These are phyloP conservation scores for Iris pallida DNA, from an alignment of 116 monocot species.

Conservation along the genomic window DNA sequence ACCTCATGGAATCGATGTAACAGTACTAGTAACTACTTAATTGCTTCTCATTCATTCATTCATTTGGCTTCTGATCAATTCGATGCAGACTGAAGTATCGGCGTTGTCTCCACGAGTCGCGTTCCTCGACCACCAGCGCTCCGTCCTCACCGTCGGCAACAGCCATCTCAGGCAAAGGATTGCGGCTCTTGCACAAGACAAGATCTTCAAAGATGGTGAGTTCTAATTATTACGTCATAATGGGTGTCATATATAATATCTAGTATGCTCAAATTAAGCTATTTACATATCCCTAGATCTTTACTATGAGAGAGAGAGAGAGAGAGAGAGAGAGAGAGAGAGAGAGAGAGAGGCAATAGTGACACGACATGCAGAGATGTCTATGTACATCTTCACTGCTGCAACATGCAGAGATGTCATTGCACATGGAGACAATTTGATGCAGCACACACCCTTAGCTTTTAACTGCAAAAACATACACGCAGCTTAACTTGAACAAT, in stretches of 20 bases:
- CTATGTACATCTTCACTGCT: neutral
- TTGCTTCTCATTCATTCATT: neutral
- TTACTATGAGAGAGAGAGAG: neutral
- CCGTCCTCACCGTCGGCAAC: slow-evolving; percentile 80
- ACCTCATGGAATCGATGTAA: neutral
- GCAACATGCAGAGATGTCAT: neutral
- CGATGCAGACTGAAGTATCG: slow-evolving; percentile 84
- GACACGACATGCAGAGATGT: neutral
- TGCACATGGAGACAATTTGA: neutral
- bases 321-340: neutral
- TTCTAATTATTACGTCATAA: neutral
- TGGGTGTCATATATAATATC: neutral
- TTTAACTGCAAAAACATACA: no score
- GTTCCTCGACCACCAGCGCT: slow-evolving; percentile 97
- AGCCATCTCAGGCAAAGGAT: slow-evolving; percentile 97
- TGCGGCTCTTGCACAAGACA: slow-evolving; percentile 91
- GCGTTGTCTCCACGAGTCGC: slow-evolving; percentile 93
- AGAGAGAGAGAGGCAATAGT: neutral
- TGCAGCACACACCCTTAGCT: no score
- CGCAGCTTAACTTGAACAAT: no score
- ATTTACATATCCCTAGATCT: neutral
- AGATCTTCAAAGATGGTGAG: slow-evolving; percentile 93
- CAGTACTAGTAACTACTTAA: neutral
- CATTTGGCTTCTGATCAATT: neutral
- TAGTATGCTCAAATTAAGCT: neutral